Percentiles rank a stretch among this genome's conserved stretches.
These are phyloP conservation scores for Holtermannia corniformis DNA, from an alignment of 768 basidiomycete genomes.

Conservation along the genomic window DNA sequence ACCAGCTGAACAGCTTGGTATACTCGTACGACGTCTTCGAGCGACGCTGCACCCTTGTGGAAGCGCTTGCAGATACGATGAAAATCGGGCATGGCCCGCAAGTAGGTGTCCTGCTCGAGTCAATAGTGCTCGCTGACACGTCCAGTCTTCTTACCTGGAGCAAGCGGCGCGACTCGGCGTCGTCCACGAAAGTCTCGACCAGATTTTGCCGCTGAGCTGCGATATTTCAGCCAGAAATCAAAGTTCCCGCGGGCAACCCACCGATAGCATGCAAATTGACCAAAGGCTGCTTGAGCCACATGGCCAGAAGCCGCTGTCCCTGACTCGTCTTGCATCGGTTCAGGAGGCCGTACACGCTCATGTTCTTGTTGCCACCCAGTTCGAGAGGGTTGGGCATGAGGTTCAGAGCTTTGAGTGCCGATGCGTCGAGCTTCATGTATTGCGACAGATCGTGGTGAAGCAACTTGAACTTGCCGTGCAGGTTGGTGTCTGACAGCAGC, in stretches of 20 bases:
- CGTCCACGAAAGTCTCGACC: conserved; percentile 76
- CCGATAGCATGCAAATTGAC: conserved; percentile 89
- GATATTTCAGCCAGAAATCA: conserved; percentile 1
- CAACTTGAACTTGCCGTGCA: conserved; percentile 70
- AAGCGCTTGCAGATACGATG: conserved; percentile 85
- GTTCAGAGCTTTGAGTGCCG: conserved; percentile 80
- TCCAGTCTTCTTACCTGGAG: conserved; percentile 54
- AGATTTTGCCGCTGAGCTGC: conserved; percentile 76
- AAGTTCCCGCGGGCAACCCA: conserved; percentile 42
- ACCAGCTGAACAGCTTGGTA: conserved; percentile 89
- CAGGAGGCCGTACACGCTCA: conserved; percentile 75
- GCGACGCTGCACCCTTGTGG: conserved; percentile 66
- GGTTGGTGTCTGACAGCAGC: conserved; percentile 64
- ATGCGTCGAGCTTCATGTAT: conserved; percentile 93
- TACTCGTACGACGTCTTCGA: conserved; percentile 91
- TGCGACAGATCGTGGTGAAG: conserved; percentile 82
- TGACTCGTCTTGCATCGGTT: conserved; percentile 97
- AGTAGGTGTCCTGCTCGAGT: conserved; percentile 60
- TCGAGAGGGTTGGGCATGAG: conserved; percentile 64
- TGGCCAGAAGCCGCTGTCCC: conserved; percentile 73
- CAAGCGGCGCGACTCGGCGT: conserved; percentile 57
- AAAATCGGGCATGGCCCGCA: conserved; percentile 89
- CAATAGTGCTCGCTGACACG: background rate
- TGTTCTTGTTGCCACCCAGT: conserved; percentile 61
- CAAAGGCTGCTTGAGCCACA: conserved; percentile 93